phyloP scores from a whole-genome alignment of 352 stramenopile species.

The Globisporangium recalcitrans region DNA sequence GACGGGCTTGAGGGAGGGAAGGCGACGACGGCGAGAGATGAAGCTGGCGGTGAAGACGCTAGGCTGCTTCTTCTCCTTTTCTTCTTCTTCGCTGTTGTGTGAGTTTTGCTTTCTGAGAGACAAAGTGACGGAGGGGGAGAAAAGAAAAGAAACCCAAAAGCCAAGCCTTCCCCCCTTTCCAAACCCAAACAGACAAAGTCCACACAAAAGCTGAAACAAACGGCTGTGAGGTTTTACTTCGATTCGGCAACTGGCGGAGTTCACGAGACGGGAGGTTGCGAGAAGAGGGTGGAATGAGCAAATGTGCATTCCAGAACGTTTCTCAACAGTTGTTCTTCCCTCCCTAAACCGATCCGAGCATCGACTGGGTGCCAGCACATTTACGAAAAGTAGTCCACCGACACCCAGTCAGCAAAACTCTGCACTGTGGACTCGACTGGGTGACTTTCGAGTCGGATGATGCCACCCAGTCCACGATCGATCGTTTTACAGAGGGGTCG shows the following conservation, averaged over 20 bases:
- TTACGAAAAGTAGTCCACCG: too few relatives aligned
- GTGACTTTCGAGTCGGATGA: too few relatives aligned
- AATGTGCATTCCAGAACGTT: neutral
- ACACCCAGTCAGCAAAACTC: too few relatives aligned
- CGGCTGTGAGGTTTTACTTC: neutral
- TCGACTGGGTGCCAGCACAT: too few relatives aligned
- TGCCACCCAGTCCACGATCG: too few relatives aligned
- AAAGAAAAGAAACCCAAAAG: constrained; percentile 22
- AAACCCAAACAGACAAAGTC: too few relatives aligned
- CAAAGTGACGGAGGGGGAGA: constrained; percentile 13
- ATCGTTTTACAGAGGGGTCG: too few relatives aligned
- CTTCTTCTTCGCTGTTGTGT: constrained; percentile 28
- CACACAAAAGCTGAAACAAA: neutral
- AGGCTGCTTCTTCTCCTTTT: constrained; percentile 18
- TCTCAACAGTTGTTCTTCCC: neutral
- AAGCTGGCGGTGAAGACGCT: neutral
- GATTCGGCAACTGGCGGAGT: neutral
- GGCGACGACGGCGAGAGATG: neutral
- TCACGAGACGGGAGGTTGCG: neutral
- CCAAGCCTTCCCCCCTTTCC: neutral
- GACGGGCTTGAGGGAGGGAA: neutral
- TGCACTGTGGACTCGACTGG: too few relatives aligned
- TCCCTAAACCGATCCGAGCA: neutral
- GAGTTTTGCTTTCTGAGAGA: constrained; percentile 31
- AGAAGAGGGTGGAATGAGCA: neutral